Evolutionary conservation across 2,329 filamentous ascomycete genomes (phyloP).

Genomic region (Colletotrichum sp.): DNA sequence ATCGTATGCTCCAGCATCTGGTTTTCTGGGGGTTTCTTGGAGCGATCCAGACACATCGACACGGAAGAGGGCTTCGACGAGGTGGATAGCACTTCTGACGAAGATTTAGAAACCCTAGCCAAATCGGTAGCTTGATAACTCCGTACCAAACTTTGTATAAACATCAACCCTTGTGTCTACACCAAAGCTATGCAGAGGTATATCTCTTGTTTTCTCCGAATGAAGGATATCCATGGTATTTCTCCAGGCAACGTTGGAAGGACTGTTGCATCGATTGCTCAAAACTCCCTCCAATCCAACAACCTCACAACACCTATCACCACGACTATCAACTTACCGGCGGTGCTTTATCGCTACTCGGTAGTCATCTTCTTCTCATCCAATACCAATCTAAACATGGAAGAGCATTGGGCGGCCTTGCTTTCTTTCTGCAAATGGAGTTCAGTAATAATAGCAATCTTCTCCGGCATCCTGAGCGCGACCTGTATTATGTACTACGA

Average conservation of each 20-base stretch:
- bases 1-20: neutral
- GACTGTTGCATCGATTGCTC: neutral
- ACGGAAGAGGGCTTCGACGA: neutral
- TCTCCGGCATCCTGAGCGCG: accelerated
- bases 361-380: neutral
- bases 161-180: neutral
- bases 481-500: neutral
- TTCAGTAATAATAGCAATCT: neutral
- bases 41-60: neutral
- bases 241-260: neutral
- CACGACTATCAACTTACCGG: neutral
- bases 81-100: neutral
- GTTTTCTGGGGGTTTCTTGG: neutral
- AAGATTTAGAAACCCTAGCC: neutral
- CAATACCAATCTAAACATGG: neutral
- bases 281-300: neutral
- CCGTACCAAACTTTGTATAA: accelerated
- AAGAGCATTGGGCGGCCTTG: neutral
- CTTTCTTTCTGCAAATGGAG: neutral
- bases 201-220: neutral
- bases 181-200: accelerated
- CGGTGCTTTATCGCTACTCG: neutral
- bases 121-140: neutral
- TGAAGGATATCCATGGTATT: accelerated
- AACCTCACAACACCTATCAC: neutral